These are phyloP conservation scores for Clathrospora elynae DNA, from an alignment of 2,329 filamentous ascomycete genomes.

Conservation along the genomic window DNA sequence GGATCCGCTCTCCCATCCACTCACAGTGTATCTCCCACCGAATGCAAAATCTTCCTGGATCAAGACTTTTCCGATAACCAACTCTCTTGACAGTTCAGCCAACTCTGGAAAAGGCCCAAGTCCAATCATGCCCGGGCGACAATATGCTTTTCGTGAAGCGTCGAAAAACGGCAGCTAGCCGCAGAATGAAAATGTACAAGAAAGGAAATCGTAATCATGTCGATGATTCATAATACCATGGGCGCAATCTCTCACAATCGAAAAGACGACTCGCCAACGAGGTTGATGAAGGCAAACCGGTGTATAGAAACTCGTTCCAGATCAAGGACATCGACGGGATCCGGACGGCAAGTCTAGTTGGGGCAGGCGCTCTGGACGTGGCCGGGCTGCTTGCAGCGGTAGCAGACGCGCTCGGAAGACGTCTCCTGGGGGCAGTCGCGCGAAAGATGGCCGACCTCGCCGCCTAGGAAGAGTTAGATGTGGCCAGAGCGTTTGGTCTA, in stretches of 20 bases:
- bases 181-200: conserved; percentile 49
- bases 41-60: conserved; percentile 44
- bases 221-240: conserved; percentile 40
- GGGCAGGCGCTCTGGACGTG: conserved; percentile 96
- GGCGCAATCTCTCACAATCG: conserved; percentile 35
- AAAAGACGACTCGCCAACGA: conserved; percentile 29
- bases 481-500: conserved; percentile 4
- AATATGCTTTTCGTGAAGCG: conserved; percentile 47
- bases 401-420: conserved; percentile 92
- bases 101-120: conserved; percentile 42
- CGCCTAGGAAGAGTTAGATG: conserved; percentile 54
- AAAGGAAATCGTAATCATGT: conserved; percentile 47
- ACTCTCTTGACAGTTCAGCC: conserved; percentile 42
- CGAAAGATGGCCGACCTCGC: conserved; percentile 90
- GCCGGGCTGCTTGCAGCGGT: conserved; percentile 87
- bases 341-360: conserved; percentile 61
- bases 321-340: conserved; percentile 38
- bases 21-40: conserved; percentile 40
- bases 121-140: conserved; percentile 47
- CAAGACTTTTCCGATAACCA: conserved; percentile 44
- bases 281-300: conserved; percentile 24
- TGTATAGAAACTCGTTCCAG: conserved; percentile 37
- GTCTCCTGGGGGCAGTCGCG: conserved; percentile 96
- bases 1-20: conserved; percentile 41
- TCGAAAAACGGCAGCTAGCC: conserved; percentile 47